Evolutionary conservation across 345 rosid species (phyloP), one percentile per base, ranked within the genome.

Genomic region (Salix brachista): DNA sequence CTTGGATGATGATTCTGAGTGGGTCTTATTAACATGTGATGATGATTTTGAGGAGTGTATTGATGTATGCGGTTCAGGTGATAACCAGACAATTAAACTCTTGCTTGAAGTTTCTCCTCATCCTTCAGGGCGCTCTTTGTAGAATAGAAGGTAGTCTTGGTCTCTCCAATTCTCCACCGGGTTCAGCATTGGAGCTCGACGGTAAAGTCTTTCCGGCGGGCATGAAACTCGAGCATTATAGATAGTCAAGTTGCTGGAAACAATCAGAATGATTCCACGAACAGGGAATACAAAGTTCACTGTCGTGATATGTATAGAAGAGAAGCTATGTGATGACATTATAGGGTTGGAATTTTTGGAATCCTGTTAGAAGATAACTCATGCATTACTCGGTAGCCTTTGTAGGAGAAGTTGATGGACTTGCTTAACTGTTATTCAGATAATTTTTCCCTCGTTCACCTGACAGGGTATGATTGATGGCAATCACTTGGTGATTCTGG

Each of bases 1-100:
- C 91, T 83, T 95, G 80, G 98, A 95, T 26, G 99, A 95, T 80
- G 99, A 95, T 72, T 80, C 75, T n/a, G 99, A 95, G 73, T 95
- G 99, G 99, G 92, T 95, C 34, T 79, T 95, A 66, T 80, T 91
- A 77, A 91, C 97, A 2, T 93, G 98, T 65, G 97, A 93, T 82
- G 98, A 90, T 4, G 99, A 95, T 83, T 85, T 91, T 77, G 90
- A 88, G 76, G 99, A 95, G 79, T 95, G 99, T 67, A 78, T 93
- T 56, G 91, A 90, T 69, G 82, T 93, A 26, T 90, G 84, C 67
- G 82, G 82, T 75, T 84, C 89, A 25, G 87, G 87, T 76, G 83
- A 82, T 32, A 80, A 79, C 80, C 81, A 83, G 60, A 91, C 91
- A 14, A 87, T 91, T 65, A 93, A 82, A 79, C 92, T 95, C 77